These are phyloP conservation scores for Tetrahymena borealis DNA, from an alignment of 73 alveolate genomes.

Conservation along the genomic window DNA sequence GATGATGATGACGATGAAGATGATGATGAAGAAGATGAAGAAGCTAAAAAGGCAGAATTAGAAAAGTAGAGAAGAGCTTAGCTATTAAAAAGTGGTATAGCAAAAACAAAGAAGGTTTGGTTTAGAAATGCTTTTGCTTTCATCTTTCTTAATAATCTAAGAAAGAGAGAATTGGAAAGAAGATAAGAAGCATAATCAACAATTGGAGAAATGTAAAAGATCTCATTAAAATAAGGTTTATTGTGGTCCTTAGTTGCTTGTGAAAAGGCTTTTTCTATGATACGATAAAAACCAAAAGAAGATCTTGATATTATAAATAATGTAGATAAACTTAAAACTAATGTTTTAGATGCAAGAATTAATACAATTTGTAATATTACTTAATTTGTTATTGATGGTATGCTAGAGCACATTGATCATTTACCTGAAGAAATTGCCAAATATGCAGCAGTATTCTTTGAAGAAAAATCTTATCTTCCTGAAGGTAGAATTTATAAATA, in stretches of 20 bases:
- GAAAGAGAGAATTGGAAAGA: not conserved
- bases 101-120: not conserved
- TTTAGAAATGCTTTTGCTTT: not conserved
- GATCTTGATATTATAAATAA: not conserved
- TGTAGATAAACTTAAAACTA: not conserved
- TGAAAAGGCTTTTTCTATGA: not conserved
- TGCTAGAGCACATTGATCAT: not conserved
- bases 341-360: not conserved
- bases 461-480: not conserved
- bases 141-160: not conserved
- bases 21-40: not conserved
- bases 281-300: not conserved
- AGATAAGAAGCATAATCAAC: not conserved
- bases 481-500: not conserved
- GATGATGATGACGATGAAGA: not conserved
- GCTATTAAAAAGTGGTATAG: not conserved
- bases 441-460: not conserved
- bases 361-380: not conserved
- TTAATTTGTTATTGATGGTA: not conserved
- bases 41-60: not conserved
- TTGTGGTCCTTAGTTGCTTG: not conserved
- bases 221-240: not conserved
- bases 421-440: not conserved
- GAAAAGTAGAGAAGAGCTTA: not conserved
- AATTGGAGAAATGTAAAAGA: not conserved